Evolutionary conservation across 225 moss, liverwort and hornwort genomes (phyloP), one percentile per base, ranked within the genome.

Genomic region (Marchantia paleacea): DNA sequence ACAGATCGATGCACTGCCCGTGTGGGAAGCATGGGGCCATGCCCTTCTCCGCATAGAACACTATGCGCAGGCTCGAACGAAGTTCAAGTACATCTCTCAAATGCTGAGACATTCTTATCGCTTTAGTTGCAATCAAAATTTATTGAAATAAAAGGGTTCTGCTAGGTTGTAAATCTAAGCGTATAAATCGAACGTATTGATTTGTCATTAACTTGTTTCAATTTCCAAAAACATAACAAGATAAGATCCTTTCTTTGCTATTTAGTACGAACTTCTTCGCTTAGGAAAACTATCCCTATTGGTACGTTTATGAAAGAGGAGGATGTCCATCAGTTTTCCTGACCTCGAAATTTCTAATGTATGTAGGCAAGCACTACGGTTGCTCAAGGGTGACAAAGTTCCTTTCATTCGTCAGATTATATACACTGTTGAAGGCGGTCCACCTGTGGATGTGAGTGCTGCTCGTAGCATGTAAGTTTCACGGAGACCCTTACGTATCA

Each of bases 21-120:
- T 95, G 84, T 95, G 92, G 91, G 92, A 99, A 77, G 99, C 95
- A 24, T 99, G 95, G 95, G 99, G 99, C 82, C 95, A 91, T 83
- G 92, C 99, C 30, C 95, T 95, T 81, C 87, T 99, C 82, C 92
- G 95, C 13, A 91, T 95, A 72, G 99, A 91, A 79, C 91, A 91
- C 82, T 94, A 95, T 81, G 90, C 92, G 78, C 99, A 92, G 80
- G 99, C 99, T 77, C 88, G 94, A 77, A 87, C 89, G 53, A 99
- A 94, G 80, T 95, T 99, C 86, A 92, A 89, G 99, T 99, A 85
- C 87, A 91, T 88, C 58, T 4, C 13, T 24, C 4, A 51, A 7
- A 4, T 18, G 31, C 62, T 77, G 11, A 48, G 47, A 47, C 24
- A 10, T 54, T 15, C 10, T 47, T 72, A 22, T 50, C 50, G 3